These are phyloP conservation scores for Hippophae tibetana DNA, from an alignment of 306 rosid species.

Conservation along the genomic window DNA sequence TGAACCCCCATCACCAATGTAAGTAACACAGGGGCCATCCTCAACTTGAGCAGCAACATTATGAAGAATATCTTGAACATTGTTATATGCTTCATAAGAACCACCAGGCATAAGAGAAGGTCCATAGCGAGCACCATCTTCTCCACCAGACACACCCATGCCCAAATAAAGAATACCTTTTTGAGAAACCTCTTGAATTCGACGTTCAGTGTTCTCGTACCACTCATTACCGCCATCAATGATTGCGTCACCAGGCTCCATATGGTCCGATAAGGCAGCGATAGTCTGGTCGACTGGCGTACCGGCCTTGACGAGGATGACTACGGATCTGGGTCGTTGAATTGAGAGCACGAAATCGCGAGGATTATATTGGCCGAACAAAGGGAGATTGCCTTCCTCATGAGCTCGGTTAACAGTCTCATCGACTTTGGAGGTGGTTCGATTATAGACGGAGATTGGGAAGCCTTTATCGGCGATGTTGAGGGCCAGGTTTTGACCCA, in stretches of 20 bases:
- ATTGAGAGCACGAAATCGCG: conserved; percentile 27
- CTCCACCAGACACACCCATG: conserved; percentile 36
- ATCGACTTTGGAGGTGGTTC: conserved; percentile 30
- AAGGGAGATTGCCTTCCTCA: conserved; percentile 25
- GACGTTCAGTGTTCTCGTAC: conserved; percentile 32
- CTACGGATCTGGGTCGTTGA: conserved; percentile 26
- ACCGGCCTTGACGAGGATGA: conserved; percentile 37
- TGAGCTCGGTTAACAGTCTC: conserved; percentile 30
- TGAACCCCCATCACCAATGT: conserved; percentile 26
- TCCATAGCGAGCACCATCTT: conserved; percentile 30
- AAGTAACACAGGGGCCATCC: conserved; percentile 35
- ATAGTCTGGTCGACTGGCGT: conserved; percentile 34
- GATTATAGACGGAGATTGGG: conserved; percentile 28
- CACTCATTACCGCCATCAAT: conserved; percentile 38
- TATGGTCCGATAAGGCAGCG: conserved; percentile 20
- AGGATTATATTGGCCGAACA: conserved; percentile 31
- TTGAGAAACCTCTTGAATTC: conserved; percentile 27
- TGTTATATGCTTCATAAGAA: conserved; percentile 25
- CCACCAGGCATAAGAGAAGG: conserved; percentile 38
- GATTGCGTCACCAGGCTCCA: conserved; percentile 35
- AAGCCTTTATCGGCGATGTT: conserved; percentile 33
- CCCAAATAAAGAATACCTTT: conserved; percentile 30
- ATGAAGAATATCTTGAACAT: conserved; percentile 31
- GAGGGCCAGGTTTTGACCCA: conserved; percentile 35
- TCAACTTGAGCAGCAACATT: conserved; percentile 40